Evolutionary conservation across 495 filamentous ascomycete genomes (phyloP), one percentile per base, ranked within the genome.

Genomic region (Trichoderma erinaceum): DNA sequence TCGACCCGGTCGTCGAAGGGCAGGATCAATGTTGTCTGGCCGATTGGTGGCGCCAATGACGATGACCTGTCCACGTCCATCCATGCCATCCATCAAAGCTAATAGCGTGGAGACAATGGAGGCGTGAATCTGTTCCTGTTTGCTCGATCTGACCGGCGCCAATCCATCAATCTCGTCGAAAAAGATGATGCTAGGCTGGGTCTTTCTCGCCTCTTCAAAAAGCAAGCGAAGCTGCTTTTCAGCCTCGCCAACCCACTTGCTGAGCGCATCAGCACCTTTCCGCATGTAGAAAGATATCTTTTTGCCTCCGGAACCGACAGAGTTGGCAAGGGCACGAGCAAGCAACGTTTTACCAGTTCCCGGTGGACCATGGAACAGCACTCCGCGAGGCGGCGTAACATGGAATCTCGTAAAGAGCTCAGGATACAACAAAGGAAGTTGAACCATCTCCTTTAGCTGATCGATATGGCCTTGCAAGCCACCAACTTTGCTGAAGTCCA

Each of bases 241-340:
- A 16, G 96, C 96, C 79, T 99, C 95, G 74, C 95, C 95, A 68
- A 98, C 96, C 95, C 95, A 99, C 80, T 99, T 99, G 78, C 92
- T 97, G 56, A 98, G 81, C 61, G 92, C 92, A 83, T 99, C 95
- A 43, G 93, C 96, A 67, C 96, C 95, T 76, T 99, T 99, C 48
- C 95, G 87, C 95, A 99, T 99, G 79, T 97, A 99, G 71, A 99
- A 99, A 0, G 91, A 97, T 64, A 99, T 92, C 75, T 98, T 97
- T 66, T 89, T 87, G 58, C 92, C 92, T 67, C 93, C 89, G 46
- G 80, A 78, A 4, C 84, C 83, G 65, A 95, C 88, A 68, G 88
- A 90, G 64, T 91, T 91, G 21, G 96, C 92, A 23, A 99, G 82
- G 58, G 95, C 95, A 70, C 95, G 87, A 48, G 95, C 95, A 73